Percentiles rank a stretch among this genome's conserved stretches.
phyloP scores from a whole-genome alignment of 257 asterid species.

The Solanum stenotomum region DNA sequence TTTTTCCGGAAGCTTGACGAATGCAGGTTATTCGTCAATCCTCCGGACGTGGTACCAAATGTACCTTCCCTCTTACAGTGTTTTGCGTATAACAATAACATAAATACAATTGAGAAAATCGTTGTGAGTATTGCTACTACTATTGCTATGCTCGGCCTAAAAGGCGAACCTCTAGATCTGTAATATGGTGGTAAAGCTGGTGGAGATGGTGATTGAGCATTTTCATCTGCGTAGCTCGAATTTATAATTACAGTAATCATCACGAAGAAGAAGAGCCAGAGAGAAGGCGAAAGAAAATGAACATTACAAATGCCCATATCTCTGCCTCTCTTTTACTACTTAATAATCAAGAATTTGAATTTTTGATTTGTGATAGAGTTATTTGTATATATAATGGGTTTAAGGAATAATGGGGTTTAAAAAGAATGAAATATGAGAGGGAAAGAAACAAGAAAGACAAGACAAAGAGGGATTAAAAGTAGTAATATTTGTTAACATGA shows the following conservation, averaged over 20 bases:
- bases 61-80: conserved; percentile 43
- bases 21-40: not conserved
- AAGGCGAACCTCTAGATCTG: conserved; percentile 7
- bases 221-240: not conserved
- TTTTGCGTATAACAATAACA: conserved; percentile 53
- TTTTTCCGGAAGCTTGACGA: conserved; percentile 11
- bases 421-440: not conserved
- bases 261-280: not conserved
- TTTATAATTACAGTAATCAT: not conserved
- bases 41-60: not conserved
- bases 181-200: conserved; percentile 2
- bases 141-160: conserved; percentile 47
- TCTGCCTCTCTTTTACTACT: not conserved
- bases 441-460: conserved; percentile 5
- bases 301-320: conserved; percentile 25
- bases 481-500: not conserved
- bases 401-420: not conserved
- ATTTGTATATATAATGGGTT: not conserved
- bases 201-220: not conserved
- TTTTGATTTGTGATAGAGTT: not conserved
- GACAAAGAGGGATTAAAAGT: conserved; percentile 7
- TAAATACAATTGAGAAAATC: conserved; percentile 49
- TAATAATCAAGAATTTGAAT: not conserved
- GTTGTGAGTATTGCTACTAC: conserved; percentile 50
- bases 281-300: not conserved